Evolutionary conservation across 2,329 filamentous ascomycete genomes (phyloP).

Genomic region (Dendrostoma leiphaemia): DNA sequence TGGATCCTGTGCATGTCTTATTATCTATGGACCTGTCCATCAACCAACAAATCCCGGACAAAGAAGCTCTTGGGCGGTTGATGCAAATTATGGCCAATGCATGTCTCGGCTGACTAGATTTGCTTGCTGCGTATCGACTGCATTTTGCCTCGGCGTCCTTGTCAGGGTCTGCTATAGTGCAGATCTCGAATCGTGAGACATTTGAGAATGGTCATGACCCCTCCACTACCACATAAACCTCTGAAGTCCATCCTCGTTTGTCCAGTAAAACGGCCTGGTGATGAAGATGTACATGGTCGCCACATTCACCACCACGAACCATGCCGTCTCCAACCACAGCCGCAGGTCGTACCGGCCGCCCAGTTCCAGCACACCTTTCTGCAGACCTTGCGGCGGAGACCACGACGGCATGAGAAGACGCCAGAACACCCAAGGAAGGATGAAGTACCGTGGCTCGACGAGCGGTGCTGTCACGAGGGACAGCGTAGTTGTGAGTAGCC

Average conservation of each 20-base stretch:
- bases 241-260: conserved; percentile 57
- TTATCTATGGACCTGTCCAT: too few species aligned
- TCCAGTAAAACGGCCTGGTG: conserved; percentile 66
- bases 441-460: conserved; percentile 94
- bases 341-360: conserved; percentile 41
- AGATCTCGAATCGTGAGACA: too few species aligned
- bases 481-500: conserved; percentile 68
- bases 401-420: conserved; percentile 69
- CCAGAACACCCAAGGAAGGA: conserved; percentile 94
- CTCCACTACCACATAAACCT: conserved; percentile 75
- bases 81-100: too few species aligned
- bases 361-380: conserved; percentile 8
- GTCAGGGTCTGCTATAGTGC: not conserved
- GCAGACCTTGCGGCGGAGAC: conserved; percentile 18
- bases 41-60: too few species aligned
- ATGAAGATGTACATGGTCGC: conserved; percentile 72
- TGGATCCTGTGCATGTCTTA: too few species aligned
- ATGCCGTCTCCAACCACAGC: conserved; percentile 60
- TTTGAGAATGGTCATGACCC: too few species aligned
- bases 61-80: too few species aligned
- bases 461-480: conserved; percentile 86
- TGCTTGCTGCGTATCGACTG: too few species aligned
- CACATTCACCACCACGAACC: conserved; percentile 65
- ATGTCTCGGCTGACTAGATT: too few species aligned
- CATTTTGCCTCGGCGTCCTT: too few species aligned